Conservation (phyloP, 1,139 yeast genomes). For the Hansenula sp. region DNA sequence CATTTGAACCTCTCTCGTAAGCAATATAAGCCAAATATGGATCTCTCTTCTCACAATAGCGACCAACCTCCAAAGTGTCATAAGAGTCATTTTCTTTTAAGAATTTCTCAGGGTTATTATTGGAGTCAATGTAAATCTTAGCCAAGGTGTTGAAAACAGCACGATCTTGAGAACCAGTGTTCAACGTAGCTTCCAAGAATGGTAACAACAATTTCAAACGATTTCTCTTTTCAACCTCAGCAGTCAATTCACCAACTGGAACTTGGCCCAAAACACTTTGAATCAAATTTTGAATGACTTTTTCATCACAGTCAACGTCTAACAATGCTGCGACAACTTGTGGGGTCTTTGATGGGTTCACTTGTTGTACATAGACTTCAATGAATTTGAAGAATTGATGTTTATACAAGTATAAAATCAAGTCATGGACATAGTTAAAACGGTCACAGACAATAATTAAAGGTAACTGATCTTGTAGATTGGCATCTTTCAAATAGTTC, state of each 20-base stretch:
- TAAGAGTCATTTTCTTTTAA: constrained; percentile 85
- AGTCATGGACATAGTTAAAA: constrained; percentile 86
- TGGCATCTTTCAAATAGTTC: constrained; percentile 91
- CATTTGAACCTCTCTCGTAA: constrained; percentile 91
- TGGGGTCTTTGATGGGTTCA: constrained; percentile 92
- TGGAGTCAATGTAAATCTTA: constrained; percentile 94
- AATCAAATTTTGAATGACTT: constrained; percentile 75
- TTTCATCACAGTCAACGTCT: constrained; percentile 96
- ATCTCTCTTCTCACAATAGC: constrained; percentile 98
- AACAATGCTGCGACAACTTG: constrained; percentile 94
- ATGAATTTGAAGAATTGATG: constrained; percentile 93
- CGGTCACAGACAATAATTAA: constrained; percentile 95
- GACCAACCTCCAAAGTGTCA: constrained; percentile 93
- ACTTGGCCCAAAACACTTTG: constrained; percentile 91
- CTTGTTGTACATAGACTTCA: constrained; percentile 96
- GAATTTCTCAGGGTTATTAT: constrained; percentile 96
- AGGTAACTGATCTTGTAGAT: constrained; percentile 93
- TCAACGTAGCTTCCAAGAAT: constrained; percentile 84
- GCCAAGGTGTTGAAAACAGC: constrained; percentile 95
- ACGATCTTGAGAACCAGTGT: constrained; percentile 84
- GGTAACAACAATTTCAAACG: constrained; percentile 89
- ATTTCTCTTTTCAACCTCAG: constrained; percentile 95
- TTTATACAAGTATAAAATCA: constrained; percentile 89
- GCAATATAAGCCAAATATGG: constrained; percentile 97
- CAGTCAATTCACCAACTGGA: constrained; percentile 84